Evolutionary conservation across 768 basidiomycete genomes (phyloP).

Genomic region (Glaciozyma antarctica): DNA sequence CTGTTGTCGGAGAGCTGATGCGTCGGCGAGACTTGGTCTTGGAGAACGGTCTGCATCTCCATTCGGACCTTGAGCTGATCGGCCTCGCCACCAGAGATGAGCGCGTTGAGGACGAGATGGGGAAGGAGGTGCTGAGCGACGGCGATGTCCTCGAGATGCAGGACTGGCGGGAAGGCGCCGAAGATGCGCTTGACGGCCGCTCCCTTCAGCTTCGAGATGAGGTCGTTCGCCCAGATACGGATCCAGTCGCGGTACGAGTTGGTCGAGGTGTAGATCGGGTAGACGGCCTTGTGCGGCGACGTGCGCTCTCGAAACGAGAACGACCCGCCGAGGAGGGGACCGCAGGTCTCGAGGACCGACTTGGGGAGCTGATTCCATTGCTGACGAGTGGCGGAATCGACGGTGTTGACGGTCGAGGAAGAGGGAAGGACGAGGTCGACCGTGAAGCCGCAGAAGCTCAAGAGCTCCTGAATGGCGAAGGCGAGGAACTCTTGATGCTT

Average conservation of each 20-base stretch:
- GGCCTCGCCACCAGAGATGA: slow-evolving; percentile 61
- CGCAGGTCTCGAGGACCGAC: slow-evolving; percentile 72
- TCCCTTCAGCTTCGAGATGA: slow-evolving; percentile 50
- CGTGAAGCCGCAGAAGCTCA: slow-evolving; percentile 77
- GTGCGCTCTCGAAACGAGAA: slow-evolving; percentile 46
- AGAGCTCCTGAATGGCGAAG: slow-evolving; percentile 81
- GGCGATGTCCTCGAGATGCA: slow-evolving; percentile 73
- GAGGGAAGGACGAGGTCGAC: slow-evolving; percentile 54
- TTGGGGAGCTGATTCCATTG: slow-evolving; percentile 74
- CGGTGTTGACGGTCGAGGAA: background rate
- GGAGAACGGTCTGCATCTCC: slow-evolving; percentile 71
- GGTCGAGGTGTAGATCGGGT: slow-evolving; percentile 69
- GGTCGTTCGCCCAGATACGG: slow-evolving; percentile 71
- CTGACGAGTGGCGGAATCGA: slow-evolving; percentile 26
- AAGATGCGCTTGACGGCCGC: slow-evolving; percentile 52
- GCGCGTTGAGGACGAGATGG: slow-evolving; percentile 75
- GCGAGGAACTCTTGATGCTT: slow-evolving; percentile 81
- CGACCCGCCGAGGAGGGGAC: slow-evolving; percentile 61
- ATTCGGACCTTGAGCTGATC: slow-evolving; percentile 56
- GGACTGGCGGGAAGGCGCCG: slow-evolving; percentile 61
- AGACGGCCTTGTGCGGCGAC: slow-evolving; percentile 38
- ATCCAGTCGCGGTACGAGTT: slow-evolving; percentile 93
- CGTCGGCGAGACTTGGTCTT: slow-evolving; percentile 66
- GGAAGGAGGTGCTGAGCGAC: slow-evolving; percentile 87
- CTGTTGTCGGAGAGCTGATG: slow-evolving; percentile 62